These are phyloP conservation scores for Fagus crenata DNA, from an alignment of 306 rosid genomes.

Conservation along the genomic window DNA sequence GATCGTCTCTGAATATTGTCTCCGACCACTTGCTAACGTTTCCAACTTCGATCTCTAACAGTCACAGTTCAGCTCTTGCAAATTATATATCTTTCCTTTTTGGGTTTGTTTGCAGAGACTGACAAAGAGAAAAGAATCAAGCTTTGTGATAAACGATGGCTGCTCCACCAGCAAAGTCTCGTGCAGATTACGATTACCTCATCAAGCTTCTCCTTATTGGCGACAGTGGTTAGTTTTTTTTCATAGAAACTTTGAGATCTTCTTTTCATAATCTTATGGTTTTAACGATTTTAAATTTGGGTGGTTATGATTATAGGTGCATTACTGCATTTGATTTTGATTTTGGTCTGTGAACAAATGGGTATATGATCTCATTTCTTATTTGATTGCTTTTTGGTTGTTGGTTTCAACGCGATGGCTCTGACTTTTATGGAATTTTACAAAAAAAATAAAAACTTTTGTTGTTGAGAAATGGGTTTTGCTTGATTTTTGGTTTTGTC, in stretches of 20 bases:
- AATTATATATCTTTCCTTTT: too few species aligned
- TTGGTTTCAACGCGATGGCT: background rate
- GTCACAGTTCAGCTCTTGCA: too few species aligned
- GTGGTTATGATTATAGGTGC: background rate
- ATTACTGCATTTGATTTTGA: background rate
- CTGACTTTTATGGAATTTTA: background rate
- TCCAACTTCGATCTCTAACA: background rate
- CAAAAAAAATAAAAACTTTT: too few species aligned
- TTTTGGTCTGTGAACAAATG: background rate
- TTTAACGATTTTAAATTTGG: too few species aligned
- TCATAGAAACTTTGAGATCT: slow-evolving; percentile 15
- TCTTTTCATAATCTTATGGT: background rate
- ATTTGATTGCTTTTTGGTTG: background rate
- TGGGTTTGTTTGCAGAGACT: too few species aligned
- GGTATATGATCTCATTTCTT: slow-evolving; percentile 3
- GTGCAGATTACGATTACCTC: slow-evolving; percentile 89
- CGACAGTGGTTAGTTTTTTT: slow-evolving; percentile 64
- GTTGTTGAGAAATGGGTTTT: too few species aligned
- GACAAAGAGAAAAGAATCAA: slow-evolving; percentile 19
- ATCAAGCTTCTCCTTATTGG: slow-evolving; percentile 89
- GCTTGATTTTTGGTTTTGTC: background rate
- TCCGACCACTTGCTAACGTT: slow-evolving; percentile 33
- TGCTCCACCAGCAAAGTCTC: slow-evolving; percentile 71
- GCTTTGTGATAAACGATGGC: slow-evolving; percentile 48
- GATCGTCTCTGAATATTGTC: slow-evolving; percentile 41